Evolutionary conservation across 176 grass and related monocot species (phyloP).

Genomic region (Triticum dicoccoides): DNA sequence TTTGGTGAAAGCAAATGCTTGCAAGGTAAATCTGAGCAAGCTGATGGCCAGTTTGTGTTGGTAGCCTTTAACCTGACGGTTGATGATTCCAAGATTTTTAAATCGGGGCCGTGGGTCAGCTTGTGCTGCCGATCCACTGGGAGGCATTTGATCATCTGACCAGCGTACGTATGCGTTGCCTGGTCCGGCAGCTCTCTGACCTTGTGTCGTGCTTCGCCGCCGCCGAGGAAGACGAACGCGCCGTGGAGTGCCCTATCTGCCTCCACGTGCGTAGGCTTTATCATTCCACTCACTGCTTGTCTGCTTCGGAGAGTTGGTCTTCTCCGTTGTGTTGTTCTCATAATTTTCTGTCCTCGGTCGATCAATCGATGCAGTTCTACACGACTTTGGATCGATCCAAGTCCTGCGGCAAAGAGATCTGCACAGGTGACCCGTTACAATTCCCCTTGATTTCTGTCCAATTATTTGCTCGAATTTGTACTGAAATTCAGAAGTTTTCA

Average conservation of each 20-base stretch:
- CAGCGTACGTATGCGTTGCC: background rate
- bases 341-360: background rate
- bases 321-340: background rate
- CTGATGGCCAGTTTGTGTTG: background rate
- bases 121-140: no score
- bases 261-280: conserved; percentile 37
- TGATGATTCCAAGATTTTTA: no score
- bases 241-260: conserved; percentile 79
- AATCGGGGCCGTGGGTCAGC: no score
- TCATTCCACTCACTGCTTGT: background rate
- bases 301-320: background rate
- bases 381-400: conserved; percentile 70
- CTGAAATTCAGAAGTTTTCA: no score
- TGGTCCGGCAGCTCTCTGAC: conserved; percentile 52
- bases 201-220: conserved; percentile 68
- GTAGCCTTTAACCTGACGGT: no score
- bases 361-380: conserved; percentile 44
- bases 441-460: background rate
- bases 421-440: conserved; percentile 48
- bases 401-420: conserved; percentile 79
- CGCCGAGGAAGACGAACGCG: conserved; percentile 40
- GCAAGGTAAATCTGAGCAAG: background rate
- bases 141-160: no score
- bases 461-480: background rate
- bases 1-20: no score